Conservation (phyloP, 768 basidiomycete species). For the Russula brevipes region DNA sequence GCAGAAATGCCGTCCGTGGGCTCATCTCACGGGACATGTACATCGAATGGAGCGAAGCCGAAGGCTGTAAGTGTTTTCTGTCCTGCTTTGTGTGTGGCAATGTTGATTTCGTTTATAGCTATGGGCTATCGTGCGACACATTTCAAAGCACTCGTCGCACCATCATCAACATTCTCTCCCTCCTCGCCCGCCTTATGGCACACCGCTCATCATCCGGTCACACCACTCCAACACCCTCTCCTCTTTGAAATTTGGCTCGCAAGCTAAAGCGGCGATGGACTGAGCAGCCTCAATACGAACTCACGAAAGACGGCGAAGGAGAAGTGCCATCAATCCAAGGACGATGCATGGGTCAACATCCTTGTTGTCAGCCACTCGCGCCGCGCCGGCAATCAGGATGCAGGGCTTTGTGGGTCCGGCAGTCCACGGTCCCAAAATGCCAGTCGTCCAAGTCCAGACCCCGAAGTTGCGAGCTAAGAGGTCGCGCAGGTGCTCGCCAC, state of each 20-base stretch:
- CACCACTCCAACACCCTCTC: constrained; percentile 84
- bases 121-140: constrained; percentile 64
- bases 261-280: constrained; percentile 48
- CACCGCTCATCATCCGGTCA: constrained; percentile 83
- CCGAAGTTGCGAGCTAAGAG: constrained; percentile 68
- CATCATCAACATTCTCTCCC: constrained; percentile 61
- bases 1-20: constrained; percentile 72
- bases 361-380: constrained; percentile 56
- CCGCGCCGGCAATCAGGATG: constrained; percentile 54
- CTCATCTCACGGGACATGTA: constrained; percentile 84
- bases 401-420: constrained; percentile 31
- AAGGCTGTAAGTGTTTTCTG: constrained; percentile 56
- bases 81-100: not conserved
- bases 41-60: constrained; percentile 71
- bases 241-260: constrained; percentile 79
- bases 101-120: constrained; percentile 35
- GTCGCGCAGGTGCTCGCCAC: constrained; percentile 66
- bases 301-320: constrained; percentile 35
- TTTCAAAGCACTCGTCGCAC: constrained; percentile 62
- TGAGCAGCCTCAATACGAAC: constrained; percentile 15
- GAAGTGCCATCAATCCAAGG: constrained; percentile 40
- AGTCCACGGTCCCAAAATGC: constrained; percentile 32
- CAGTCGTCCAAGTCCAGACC: constrained; percentile 50
- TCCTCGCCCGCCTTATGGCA: constrained; percentile 76
- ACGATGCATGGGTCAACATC: constrained; percentile 88